Evolutionary conservation across 805 yeast genomes (phyloP).

Genomic region (Lipomyces chichibuensis): DNA sequence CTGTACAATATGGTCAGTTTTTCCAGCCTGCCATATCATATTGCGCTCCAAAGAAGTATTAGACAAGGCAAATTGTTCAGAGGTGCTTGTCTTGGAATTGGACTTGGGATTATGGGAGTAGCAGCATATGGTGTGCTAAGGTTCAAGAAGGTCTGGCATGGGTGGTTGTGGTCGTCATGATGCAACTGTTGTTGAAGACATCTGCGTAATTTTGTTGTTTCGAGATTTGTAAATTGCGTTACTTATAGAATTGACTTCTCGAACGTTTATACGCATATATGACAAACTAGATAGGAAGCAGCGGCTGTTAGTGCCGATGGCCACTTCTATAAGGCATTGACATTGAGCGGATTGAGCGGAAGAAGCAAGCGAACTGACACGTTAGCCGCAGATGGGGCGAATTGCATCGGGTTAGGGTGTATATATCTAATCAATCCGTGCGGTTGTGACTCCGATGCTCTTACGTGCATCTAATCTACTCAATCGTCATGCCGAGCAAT

Average conservation of each 20-base stretch:
- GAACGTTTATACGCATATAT: neutral
- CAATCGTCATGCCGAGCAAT: no score
- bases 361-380: neutral
- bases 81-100: constrained; percentile 13
- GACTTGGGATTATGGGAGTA: constrained; percentile 20
- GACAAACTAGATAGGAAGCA: neutral
- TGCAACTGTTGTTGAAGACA: neutral
- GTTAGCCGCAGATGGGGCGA: no score
- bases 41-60: constrained; percentile 23
- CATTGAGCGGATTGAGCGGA: neutral
- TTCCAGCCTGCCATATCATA: constrained; percentile 70
- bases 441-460: no score
- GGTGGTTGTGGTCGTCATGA: neutral
- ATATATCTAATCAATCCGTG: no score
- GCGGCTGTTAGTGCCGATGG: neutral
- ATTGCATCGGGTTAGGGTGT: no score
- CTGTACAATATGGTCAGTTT: constrained; percentile 91
- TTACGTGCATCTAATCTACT: no score
- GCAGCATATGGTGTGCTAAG: constrained; percentile 20
- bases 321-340: neutral
- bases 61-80: constrained; percentile 24
- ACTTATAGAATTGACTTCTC: neutral
- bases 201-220: no score
- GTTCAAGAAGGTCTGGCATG: constrained; percentile 9
- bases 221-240: neutral